phyloP scores from a whole-genome alignment of 352 stramenopile genomes.

The Nothophytophthora sp. region DNA sequence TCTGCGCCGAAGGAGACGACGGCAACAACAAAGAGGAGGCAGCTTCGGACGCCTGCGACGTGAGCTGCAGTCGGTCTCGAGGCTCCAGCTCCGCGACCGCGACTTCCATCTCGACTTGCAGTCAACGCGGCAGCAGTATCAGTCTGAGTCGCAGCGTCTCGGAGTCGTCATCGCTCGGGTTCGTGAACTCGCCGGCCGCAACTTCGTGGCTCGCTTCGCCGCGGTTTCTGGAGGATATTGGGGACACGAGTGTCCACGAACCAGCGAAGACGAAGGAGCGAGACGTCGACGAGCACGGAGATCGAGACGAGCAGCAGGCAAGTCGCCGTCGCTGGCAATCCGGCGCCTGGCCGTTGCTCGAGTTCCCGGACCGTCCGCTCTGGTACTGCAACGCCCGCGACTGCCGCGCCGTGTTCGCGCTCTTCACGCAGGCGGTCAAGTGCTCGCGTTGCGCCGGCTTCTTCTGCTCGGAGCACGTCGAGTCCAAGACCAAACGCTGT shows the following conservation, averaged over 20 bases:
- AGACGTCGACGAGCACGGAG: conserved; percentile 6
- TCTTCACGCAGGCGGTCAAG: conserved; percentile 58
- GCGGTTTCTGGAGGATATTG: conserved; percentile 23
- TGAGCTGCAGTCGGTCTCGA: conserved; percentile 13
- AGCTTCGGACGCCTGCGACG: conserved; percentile 4
- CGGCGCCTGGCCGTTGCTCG: conserved; percentile 19
- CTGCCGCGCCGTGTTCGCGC: conserved; percentile 67
- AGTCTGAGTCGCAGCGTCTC: conserved; percentile 38
- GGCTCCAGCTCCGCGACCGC: conserved; percentile 24
- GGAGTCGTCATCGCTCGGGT: conserved; percentile 51
- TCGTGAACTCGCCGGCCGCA: conserved; percentile 36
- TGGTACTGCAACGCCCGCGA: conserved; percentile 74
- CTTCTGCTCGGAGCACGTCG: conserved; percentile 61
- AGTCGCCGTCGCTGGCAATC: conserved; percentile 5
- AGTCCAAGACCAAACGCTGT: conserved; percentile 39
- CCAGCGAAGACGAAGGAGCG: conserved; percentile 7
- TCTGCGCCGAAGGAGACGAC: conserved; percentile 20
- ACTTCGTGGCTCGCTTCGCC: conserved; percentile 27
- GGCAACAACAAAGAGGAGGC: conserved; percentile 19
- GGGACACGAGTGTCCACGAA: conserved; percentile 1
- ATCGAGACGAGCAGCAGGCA: background rate
- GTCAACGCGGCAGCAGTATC: conserved; percentile 8
- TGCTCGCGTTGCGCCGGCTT: conserved; percentile 51
- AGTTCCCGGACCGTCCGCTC: conserved; percentile 60
- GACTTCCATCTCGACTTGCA: conserved; percentile 15